Evolutionary conservation across 805 yeast genomes (phyloP).

Genomic region (Kurtzmaniella fragi): DNA sequence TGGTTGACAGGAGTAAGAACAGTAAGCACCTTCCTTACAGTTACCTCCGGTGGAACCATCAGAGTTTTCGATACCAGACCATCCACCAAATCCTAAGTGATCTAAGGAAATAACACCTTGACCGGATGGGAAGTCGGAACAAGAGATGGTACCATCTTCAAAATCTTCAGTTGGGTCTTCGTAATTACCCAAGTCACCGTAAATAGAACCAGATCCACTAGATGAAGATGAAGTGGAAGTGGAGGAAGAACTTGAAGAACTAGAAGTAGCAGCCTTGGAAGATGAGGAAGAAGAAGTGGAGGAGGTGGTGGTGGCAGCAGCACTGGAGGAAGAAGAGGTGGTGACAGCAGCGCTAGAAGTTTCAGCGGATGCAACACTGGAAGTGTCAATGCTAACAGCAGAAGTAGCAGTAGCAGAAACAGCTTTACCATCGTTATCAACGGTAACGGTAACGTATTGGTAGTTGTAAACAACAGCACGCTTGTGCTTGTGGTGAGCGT

Average conservation of each 20-base stretch:
- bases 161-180: constrained; percentile 48
- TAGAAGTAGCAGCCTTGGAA: constrained; percentile 17
- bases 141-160: constrained; percentile 64
- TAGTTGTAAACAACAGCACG: constrained; percentile 49
- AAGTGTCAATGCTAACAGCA: constrained; percentile 12
- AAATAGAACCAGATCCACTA: constrained; percentile 20
- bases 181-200: constrained; percentile 52
- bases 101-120: constrained; percentile 60
- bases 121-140: constrained; percentile 70
- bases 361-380: constrained; percentile 14
- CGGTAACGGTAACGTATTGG: constrained; percentile 39
- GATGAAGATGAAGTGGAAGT: constrained; percentile 21
- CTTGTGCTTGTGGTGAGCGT: constrained; percentile 59
- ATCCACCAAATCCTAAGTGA: constrained; percentile 37
- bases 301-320: constrained; percentile 9
- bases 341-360: constrained; percentile 12
- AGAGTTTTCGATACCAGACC: constrained; percentile 41
- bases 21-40: constrained; percentile 64
- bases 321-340: constrained; percentile 12
- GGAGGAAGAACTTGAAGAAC: constrained; percentile 13
- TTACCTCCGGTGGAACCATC: constrained; percentile 42
- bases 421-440: constrained; percentile 38
- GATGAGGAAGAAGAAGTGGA: constrained; percentile 17
- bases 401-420: constrained; percentile 16
- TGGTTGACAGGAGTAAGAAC: constrained; percentile 74